Percentiles rank a stretch among this genome's conserved stretches.
phyloP scores from a whole-genome alignment of 75 land plant genomes.

The Chamaecyparis obtusa region DNA sequence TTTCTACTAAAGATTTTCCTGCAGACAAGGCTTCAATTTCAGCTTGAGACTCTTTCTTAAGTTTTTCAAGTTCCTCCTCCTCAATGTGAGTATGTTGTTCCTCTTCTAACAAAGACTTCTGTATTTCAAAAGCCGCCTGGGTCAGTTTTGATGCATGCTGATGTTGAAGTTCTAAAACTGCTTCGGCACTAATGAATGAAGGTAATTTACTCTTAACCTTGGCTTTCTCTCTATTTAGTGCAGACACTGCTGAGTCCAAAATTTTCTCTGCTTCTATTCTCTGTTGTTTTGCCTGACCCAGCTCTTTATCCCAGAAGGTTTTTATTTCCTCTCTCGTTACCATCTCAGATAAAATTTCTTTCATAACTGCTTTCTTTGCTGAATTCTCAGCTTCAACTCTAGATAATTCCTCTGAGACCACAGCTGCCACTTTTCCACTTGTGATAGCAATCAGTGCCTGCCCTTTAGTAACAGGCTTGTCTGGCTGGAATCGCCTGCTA shows the following conservation, averaged over 20 bases:
- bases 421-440: conserved; percentile 69
- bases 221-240: conserved; percentile 52
- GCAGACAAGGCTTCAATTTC: conserved; percentile 44
- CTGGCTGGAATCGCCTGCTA: conserved; percentile 82
- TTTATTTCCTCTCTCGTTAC: conserved; percentile 56
- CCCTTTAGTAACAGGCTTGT: conserved; percentile 82
- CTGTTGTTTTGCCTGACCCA: conserved; percentile 36
- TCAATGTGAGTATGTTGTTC: conserved; percentile 34
- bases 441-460: conserved; percentile 83
- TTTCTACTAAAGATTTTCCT: conserved; percentile 54
- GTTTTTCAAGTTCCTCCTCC: conserved; percentile 32
- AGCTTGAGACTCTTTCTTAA: conserved; percentile 24
- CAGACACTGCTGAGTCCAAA: conserved; percentile 26
- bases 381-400: conserved; percentile 75
- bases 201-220: conserved; percentile 30
- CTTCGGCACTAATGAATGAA: conserved; percentile 52
- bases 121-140: conserved; percentile 56
- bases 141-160: conserved; percentile 41
- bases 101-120: conserved; percentile 41
- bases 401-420: conserved; percentile 54
- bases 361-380: conserved; percentile 53
- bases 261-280: conserved; percentile 39
- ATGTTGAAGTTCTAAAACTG: conserved; percentile 68
- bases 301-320: conserved; percentile 50
- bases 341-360: conserved; percentile 64